Evolutionary conservation across 176 grass and related monocot genomes (phyloP).

Genomic region (Bothriochloa decipiens): DNA sequence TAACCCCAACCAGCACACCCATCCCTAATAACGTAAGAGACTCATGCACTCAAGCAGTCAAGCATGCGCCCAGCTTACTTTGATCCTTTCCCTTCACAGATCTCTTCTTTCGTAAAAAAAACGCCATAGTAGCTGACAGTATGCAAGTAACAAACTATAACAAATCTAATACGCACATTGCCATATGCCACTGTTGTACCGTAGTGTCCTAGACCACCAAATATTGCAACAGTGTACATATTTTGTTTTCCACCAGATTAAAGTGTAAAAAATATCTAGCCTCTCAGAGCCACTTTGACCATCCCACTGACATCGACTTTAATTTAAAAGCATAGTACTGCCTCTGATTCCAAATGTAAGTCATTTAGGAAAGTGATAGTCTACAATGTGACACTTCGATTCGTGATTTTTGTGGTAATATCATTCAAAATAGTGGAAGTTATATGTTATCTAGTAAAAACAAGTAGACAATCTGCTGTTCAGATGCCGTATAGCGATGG

Average conservation of each 20-base stretch:
- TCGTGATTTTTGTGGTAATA: neutral
- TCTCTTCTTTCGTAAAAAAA: neutral
- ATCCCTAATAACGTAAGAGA: neutral
- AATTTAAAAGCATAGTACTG: neutral
- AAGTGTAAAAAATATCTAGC: neutral
- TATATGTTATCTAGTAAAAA: neutral
- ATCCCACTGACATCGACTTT: neutral
- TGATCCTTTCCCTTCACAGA: neutral
- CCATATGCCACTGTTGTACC: neutral
- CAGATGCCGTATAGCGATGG: neutral
- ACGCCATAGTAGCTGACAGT: neutral
- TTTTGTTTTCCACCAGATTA: conserved; percentile 10
- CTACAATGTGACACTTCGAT: neutral
- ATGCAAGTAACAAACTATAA: neutral
- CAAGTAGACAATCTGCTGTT: neutral
- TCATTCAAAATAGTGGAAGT: neutral
- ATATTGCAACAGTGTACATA: neutral
- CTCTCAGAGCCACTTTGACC: neutral
- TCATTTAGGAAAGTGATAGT: neutral
- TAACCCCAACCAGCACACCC: neutral
- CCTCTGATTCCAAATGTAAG: neutral
- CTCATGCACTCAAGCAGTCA: neutral
- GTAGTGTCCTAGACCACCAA: neutral
- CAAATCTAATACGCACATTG: neutral
- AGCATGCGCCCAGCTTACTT: neutral